Base-by-base conservation (phyloP, 2,329 filamentous ascomycete genomes). In the Sarocladium brachiariae region DNA sequence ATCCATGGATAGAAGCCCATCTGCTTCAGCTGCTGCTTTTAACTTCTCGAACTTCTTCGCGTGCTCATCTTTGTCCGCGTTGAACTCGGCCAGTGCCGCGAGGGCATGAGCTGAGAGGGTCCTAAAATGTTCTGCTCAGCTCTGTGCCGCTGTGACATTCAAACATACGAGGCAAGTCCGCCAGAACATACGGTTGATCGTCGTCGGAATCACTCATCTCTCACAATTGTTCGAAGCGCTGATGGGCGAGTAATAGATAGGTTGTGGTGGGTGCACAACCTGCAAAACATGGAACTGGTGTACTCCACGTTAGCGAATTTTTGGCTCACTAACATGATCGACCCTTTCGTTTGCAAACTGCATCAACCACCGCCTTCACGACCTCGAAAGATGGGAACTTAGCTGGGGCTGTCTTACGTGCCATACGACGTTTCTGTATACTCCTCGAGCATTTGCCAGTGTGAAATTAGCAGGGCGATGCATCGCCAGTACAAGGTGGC, bases 31-130 rank as follows among this genome's bases (percentile, higher is more conserved):
- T 31, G 75, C 71, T 10, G 71, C 69, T 65, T 83, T 83, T 49
- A 92, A 71, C 54, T 81, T 76, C 63, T 87, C 81, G 57, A 92
- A 89, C 48, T 79, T 76, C 59, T 83, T 78, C 52, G 76, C 72
- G 52, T 78, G 76, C 13, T 76, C 77, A 63, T 90, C 85, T 56
- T 83, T 80, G 65, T 92, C 88, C 43, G 74, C 70, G 61, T 88
- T 85, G 69, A 93, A 92, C 55, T 84, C 77, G 63, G 84, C 76
- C 52, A 92, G 73, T n/a, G 84, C 83, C 23, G 76, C 77, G 37
- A 91, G 73, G 3, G 87, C 77, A 54, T 78, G 74, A 33, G 77
- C 71, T 5, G 87, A 87, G 53, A 93, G 79, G 53, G 75, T 72
- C 56, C 64, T 66, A 35, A 21, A 37, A 11, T 23, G n/a, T n/a